Evolutionary conservation across 768 basidiomycete genomes (phyloP).

Genomic region (Tricholoma furcatifolium): DNA sequence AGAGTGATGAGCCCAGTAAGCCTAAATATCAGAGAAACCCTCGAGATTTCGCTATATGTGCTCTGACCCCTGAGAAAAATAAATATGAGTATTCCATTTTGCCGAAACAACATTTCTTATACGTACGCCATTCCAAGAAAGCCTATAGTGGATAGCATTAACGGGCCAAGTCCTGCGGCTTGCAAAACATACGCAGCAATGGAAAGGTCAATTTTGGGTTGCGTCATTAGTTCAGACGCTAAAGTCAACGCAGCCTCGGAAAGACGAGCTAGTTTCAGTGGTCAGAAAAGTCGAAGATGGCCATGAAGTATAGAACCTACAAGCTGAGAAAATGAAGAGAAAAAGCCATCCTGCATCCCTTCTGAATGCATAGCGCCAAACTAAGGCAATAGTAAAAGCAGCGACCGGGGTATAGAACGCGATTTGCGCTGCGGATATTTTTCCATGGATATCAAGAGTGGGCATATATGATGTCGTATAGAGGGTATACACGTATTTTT

Average conservation of each 20-base stretch:
- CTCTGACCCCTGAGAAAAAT: constrained; percentile 42
- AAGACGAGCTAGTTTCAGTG: constrained; percentile 47
- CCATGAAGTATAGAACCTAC: constrained; percentile 34
- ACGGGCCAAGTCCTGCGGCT: constrained; percentile 37
- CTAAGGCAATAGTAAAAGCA: constrained; percentile 41
- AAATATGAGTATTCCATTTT: constrained; percentile 18
- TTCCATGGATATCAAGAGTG: constrained; percentile 40
- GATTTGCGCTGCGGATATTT: constrained; percentile 59
- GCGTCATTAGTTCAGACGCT: constrained; percentile 44
- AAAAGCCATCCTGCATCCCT: constrained; percentile 68
- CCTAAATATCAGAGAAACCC: constrained; percentile 37
- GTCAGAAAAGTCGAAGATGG: neutral
- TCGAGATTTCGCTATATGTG: constrained; percentile 48
- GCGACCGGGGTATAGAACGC: constrained; percentile 60
- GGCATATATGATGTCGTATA: constrained; percentile 33
- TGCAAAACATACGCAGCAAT: constrained; percentile 54
- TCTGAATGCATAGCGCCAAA: constrained; percentile 53
- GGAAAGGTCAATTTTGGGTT: constrained; percentile 42
- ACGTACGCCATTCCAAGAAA: constrained; percentile 54
- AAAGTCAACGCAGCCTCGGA: constrained; percentile 56
- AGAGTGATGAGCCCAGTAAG: constrained; percentile 35
- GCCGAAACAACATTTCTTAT: neutral
- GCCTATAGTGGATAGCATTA: constrained; percentile 42
- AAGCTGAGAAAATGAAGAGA: constrained; percentile 56
- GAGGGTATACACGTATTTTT: constrained; percentile 13